Conservation (phyloP, 2,329 filamentous ascomycete species). For the Ophiocordyceps camponoti-leonardi region DNA sequence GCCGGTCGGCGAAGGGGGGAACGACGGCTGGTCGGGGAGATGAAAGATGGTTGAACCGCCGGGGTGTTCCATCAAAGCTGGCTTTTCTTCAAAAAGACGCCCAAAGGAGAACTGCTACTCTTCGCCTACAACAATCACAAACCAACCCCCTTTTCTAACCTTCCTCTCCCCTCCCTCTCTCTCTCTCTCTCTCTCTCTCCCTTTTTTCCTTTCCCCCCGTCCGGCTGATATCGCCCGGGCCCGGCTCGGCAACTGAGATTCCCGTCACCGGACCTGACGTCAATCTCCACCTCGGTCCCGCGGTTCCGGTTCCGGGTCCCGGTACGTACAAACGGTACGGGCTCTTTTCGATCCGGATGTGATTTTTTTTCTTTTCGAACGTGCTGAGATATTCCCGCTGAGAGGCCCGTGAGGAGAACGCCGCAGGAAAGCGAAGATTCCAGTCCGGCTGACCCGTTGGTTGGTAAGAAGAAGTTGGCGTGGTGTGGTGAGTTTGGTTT, state of each 20-base stretch:
- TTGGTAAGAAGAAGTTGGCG: no score
- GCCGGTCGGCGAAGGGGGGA: constrained; percentile 37
- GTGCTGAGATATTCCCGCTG: constrained; percentile 28
- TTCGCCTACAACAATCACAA: no score
- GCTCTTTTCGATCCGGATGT: no score
- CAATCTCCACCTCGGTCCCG: background rate
- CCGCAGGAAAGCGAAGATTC: constrained; percentile 10
- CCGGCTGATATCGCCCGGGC: no score
- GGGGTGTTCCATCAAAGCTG: constrained; percentile 65
- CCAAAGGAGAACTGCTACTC: no score
- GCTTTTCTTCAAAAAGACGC: constrained; percentile 37
- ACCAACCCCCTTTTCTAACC: background rate
- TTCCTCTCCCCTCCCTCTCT: background rate
- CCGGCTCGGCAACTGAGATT: no score
- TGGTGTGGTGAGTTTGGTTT: no score
- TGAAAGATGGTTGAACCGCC: constrained; percentile 53
- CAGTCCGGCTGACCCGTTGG: constrained; percentile 3
- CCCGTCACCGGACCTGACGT: no score
- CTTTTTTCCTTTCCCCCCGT: background rate
- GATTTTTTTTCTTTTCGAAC: no score
- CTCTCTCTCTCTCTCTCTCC: background rate
- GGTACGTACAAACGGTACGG: no score
- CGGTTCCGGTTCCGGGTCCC: no score
- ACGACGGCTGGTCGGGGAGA: constrained; percentile 48
- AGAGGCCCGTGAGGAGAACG: constrained; percentile 19